Evolutionary conservation across 108 stramenopile species (phyloP), one percentile per base, ranked within the genome.

Genomic region (Licmophora abbreviata): DNA sequence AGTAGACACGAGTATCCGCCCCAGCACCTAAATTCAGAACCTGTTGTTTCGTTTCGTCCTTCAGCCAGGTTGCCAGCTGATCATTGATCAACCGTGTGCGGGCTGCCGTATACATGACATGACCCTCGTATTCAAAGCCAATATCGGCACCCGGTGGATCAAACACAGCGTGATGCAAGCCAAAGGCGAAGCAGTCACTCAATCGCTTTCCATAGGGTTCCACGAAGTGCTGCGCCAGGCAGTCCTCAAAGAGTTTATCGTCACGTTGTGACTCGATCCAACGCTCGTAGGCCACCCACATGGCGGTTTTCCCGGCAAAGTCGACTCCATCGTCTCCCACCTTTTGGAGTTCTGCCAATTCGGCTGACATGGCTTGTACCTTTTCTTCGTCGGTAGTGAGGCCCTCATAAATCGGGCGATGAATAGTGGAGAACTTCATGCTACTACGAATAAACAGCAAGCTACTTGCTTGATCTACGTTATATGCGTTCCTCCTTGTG

Each of bases 401-500:
- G 12, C 34, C 34, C 11, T 35, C 34, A 35, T 35, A 35, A 12
- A 35, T 9, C 12, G 34, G 34, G 34, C 34, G 34, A 12, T 35
- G 34, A 11, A 35, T 9, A 11, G 34, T 35, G 34, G 34, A 12
- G 34, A 35, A 11, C 11, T 35, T 35, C 34, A 35, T 35, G 34
- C n/a, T 45, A n/a, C n/a, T n/a, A n/a, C n/a, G n/a, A n/a, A n/a
- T n/a, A n/a, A n/a, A n/a, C n/a, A n/a, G n/a, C n/a, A n/a, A n/a
- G n/a, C n/a, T n/a, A n/a, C n/a, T n/a, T n/a, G n/a, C n/a, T n/a
- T n/a, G n/a, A n/a, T n/a, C n/a, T n/a, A n/a, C n/a, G n/a, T n/a
- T 35, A 35, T 35, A 44, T 8, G 44, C 40, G 37, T 41, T 25
- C 14, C 43, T 49, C n/a, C n/a, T n/a, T n/a, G n/a, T n/a, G n/a